Evolutionary conservation across 331 rosid species (phyloP).

Genomic region (Stylosanthes scabra): DNA sequence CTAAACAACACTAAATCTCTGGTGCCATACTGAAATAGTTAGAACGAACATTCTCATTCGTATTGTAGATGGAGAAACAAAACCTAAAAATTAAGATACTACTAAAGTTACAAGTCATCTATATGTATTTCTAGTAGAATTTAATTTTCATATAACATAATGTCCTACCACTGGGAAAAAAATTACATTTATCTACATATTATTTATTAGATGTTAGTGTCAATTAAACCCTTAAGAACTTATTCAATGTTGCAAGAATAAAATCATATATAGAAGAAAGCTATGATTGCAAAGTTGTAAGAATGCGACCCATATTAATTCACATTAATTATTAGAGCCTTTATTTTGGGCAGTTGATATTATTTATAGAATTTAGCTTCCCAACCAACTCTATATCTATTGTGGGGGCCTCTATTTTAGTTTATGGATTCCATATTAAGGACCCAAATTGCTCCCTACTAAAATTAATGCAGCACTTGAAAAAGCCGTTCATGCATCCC

Average conservation of each 20-base stretch:
- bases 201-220: too few relatives aligned
- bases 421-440: constrained; percentile 33
- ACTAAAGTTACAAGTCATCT: constrained; percentile 2
- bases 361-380: constrained; percentile 42
- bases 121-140: neutral
- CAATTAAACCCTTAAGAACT: neutral
- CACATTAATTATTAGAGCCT: constrained; percentile 50
- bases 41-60: constrained; percentile 34
- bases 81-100: neutral
- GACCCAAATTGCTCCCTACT: constrained; percentile 28
- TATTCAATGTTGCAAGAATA: constrained; percentile 17
- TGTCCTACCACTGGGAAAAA: too few relatives aligned
- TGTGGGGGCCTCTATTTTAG: constrained; percentile 51
- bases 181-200: too few relatives aligned
- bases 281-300: constrained; percentile 52
- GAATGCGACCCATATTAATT: constrained; percentile 53
- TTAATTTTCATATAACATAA: too few relatives aligned
- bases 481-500: neutral
- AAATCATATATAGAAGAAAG: constrained; percentile 27
- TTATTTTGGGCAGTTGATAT: constrained; percentile 54
- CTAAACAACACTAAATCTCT: neutral
- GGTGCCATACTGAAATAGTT: constrained; percentile 9
- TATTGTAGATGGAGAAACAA: neutral
- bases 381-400: constrained; percentile 37
- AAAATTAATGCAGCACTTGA: neutral